Base-by-base conservation (phyloP, 192 early-diverging fungal species). In the Coemansia sp. region DNA sequence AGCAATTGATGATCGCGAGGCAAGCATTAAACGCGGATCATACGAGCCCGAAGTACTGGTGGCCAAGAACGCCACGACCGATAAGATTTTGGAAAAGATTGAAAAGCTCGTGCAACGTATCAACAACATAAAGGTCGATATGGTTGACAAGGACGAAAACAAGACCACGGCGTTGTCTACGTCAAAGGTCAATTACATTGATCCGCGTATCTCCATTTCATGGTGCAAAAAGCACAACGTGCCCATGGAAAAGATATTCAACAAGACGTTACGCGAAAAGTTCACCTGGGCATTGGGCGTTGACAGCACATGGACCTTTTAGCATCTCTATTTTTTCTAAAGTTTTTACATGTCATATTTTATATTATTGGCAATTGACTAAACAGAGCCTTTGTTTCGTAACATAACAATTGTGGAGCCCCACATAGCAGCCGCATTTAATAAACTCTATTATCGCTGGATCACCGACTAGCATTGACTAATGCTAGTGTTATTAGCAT, bases 151-250 rank as follows among this genome's bases (percentile, higher is more conserved):
- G 91, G 95, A 99, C 68, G 94, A 97, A 61, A 95, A 93, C 83
- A 99, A 97, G 79, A 89, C 91, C 37, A 97, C 94, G 12, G 91
- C 97, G 0, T 78, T 99, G 64, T 89, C 94, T 17, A 99, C 97
- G 2, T 97, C 95, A 28, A 98, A 98, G 82, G 90, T 94, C 77
- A 99, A 99, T 82, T 99, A 99, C 82, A 94, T 97, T 59, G 97
- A 99, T 68, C 97, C 97, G 34, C 88, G 97, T 36, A 99, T 99
- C 53, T 91, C 93, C 1, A 87, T 87, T 7, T 90, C 92, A 12
- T 99, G 97, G 97, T 94, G 93, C 77, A 83, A 88, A 57, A 93
- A 93, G 67, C 75, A 91, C 68, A 77, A 88, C 56, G 94, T 99
- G 3, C 94, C 95, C 1, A 38, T 95, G 21, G 94, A 94, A 50